Conservation (phyloP, 2,329 filamentous ascomycete species). For the Claviceps sp. region DNA sequence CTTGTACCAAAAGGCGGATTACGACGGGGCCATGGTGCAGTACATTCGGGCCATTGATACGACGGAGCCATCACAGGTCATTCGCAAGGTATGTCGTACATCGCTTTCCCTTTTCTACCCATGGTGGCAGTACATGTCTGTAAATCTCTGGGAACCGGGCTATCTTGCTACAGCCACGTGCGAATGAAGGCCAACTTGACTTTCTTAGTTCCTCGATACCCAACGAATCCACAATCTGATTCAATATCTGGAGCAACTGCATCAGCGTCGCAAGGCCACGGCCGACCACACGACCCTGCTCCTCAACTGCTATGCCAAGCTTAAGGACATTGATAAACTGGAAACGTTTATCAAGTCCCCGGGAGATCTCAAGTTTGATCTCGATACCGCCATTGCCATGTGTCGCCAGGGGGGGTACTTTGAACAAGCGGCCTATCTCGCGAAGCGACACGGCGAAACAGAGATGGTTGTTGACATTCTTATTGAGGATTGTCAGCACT, state of each 20-base stretch:
- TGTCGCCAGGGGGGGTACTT: slow-evolving; percentile 94
- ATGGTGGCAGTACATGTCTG: no score
- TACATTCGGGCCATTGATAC: slow-evolving; percentile 93
- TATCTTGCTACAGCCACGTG: neutral
- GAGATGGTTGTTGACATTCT: slow-evolving; percentile 91
- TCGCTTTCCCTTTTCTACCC: neutral
- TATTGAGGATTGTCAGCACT: slow-evolving; percentile 88
- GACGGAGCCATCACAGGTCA: slow-evolving; percentile 91
- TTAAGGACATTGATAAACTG: slow-evolving; percentile 93
- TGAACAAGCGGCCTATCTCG: slow-evolving; percentile 90
- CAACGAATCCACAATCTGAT: slow-evolving; percentile 97
- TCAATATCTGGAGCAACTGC: slow-evolving; percentile 89
- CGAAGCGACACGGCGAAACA: slow-evolving; percentile 85
- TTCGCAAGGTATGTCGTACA: slow-evolving; percentile 55
- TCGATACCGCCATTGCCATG: slow-evolving; percentile 95
- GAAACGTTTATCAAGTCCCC: slow-evolving; percentile 95
- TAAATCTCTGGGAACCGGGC: no score
- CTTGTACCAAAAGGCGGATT: slow-evolving; percentile 88
- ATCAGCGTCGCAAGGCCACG: slow-evolving; percentile 85
- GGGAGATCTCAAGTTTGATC: slow-evolving; percentile 86
- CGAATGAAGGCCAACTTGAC: slow-evolving; percentile 15
- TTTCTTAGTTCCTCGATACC: slow-evolving; percentile 69
- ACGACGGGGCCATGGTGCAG: slow-evolving; percentile 97
- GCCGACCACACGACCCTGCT: slow-evolving; percentile 90
- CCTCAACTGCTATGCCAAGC: slow-evolving; percentile 92